Base-by-base conservation (phyloP, 1,139 yeast genomes). In the Protomyces lactucae-debilis region DNA sequence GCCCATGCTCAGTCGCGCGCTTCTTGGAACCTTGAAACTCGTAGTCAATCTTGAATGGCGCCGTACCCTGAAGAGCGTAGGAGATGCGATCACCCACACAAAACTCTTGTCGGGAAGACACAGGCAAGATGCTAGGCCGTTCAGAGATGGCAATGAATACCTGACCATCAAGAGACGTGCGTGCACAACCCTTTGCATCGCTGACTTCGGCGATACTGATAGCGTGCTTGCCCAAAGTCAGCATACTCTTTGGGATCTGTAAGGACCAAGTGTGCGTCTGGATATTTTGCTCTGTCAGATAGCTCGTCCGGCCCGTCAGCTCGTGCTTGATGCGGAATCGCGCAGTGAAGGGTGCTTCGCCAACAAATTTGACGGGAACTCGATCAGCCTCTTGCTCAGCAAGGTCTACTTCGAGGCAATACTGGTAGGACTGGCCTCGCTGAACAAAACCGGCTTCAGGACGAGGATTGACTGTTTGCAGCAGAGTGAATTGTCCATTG, bases 71-170 rank as follows among this genome's bases (percentile, higher is more conserved):
- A 67, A 93, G 75, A 67, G 86, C 83, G 72, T 89, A 89, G 0
- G 87, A 80, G 35, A 93, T 83, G 69, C 88, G 87, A 68, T 93
- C 98, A 3, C 99, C 99, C 46, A 92, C 97, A 80, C 99, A 93
- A 71, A 85, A 87, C 70, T 82, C 80, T 39, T 77, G 76, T 23
- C 75, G 73, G 1, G 81, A 74, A 10, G 76, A 77, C 8, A 78
- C 69, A 25, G 80, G 75, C 66, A 77, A 75, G 8, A 91, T 84
- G 67, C 83, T 82, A 9, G 98, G 97, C 3, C 86, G 85, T 68
- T 88, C 92, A 1, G 93, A 85, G 4, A 92, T 82, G 0, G 84
- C 80, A 51, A 89, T 78, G 21, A 78, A 77, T 48, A 77, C 73
- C 28, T 73, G 69, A 64, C 72, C 73, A 39, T 60, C 56, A 21